Evolutionary conservation across 371 early-diverging fungal genomes (phyloP).

Genomic region (Mortierella sp.): DNA sequence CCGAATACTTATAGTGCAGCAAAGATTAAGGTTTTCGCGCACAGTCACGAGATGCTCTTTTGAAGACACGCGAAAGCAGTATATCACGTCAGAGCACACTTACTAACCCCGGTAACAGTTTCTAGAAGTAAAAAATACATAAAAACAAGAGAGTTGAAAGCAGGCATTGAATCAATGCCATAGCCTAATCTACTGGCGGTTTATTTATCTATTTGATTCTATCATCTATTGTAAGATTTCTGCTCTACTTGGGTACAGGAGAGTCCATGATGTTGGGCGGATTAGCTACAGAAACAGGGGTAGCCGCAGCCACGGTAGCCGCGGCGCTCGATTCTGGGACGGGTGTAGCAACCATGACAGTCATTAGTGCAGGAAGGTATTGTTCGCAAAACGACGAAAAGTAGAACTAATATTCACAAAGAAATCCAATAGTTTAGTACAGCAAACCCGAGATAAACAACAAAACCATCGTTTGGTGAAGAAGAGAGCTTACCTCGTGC

Average conservation of each 20-base stretch:
- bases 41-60: too few relatives aligned
- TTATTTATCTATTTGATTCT: too few relatives aligned
- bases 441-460: not conserved
- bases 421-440: not conserved
- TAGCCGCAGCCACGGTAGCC: not conserved
- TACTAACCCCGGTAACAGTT: too few relatives aligned
- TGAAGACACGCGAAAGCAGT: too few relatives aligned
- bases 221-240: not conserved
- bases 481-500: slow-evolving; percentile 63
- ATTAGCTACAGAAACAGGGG: not conserved
- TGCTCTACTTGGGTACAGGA: slow-evolving; percentile 32
- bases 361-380: slow-evolving; percentile 70
- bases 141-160: too few relatives aligned
- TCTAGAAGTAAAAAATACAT: too few relatives aligned
- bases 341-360: slow-evolving; percentile 31
- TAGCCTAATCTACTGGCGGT: too few relatives aligned
- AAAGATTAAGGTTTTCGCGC: too few relatives aligned
- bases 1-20: too few relatives aligned
- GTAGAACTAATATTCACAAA: slow-evolving; percentile 66
- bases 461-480: not conserved
- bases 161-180: too few relatives aligned
- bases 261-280: slow-evolving; percentile 37
- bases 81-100: too few relatives aligned
- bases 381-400: slow-evolving; percentile 82
- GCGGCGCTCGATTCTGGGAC: slow-evolving; percentile 2